phyloP scores from a whole-genome alignment of 768 basidiomycete species.

The Termitomyces sp. region DNA sequence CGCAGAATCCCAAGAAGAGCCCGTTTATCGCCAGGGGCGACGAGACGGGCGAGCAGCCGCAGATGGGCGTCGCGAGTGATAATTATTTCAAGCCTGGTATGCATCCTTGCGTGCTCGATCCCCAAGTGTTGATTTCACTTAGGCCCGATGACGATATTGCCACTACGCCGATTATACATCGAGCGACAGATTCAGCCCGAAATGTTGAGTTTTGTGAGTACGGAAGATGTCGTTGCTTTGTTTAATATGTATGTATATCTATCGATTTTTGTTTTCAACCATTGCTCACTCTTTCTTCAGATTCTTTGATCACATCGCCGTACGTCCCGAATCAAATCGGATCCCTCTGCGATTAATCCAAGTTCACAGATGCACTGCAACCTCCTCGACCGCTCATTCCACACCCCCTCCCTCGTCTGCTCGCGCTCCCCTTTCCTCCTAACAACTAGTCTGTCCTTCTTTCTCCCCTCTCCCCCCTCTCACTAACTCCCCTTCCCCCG shows the following conservation, averaged over 20 bases:
- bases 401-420: slow-evolving; percentile 91
- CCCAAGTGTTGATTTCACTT: too few relatives aligned
- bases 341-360: too few relatives aligned
- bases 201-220: slow-evolving; percentile 83
- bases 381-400: slow-evolving; percentile 82
- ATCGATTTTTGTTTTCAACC: too few relatives aligned
- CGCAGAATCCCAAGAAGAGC: slow-evolving; percentile 41
- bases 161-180: slow-evolving; percentile 77
- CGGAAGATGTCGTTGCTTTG: slow-evolving; percentile 86
- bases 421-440: slow-evolving; percentile 93
- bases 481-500: slow-evolving; percentile 43
- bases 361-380: slow-evolving; percentile 70
- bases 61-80: slow-evolving; percentile 78
- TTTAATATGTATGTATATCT: slow-evolving; percentile 74
- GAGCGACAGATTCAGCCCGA: slow-evolving; percentile 91
- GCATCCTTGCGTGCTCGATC: too few relatives aligned
- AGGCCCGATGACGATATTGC: slow-evolving; percentile 87
- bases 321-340: too few relatives aligned
- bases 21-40: slow-evolving; percentile 35
- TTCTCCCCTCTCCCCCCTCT: slow-evolving; percentile 91
- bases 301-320: slow-evolving; percentile 75
- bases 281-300: too few relatives aligned
- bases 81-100: slow-evolving; percentile 91
- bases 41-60: slow-evolving; percentile 36
- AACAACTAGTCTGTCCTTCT: slow-evolving; percentile 71